phyloP scores from a whole-genome alignment of 371 early-diverging fungal species.

The Apophysomyces ossiformis region DNA sequence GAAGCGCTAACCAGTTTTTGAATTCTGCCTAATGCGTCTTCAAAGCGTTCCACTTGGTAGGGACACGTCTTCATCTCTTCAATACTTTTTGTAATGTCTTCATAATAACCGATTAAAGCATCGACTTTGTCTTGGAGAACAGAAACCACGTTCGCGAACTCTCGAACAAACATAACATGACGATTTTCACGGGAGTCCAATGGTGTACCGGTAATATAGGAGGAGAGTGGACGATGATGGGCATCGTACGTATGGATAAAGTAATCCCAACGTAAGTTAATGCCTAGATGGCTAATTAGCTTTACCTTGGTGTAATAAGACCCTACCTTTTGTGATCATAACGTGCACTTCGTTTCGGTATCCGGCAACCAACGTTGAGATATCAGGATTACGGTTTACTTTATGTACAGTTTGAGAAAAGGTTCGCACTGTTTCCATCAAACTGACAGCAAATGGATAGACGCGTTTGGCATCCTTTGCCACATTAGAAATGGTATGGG shows the following conservation, averaged over 20 bases:
- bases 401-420: slow-evolving; percentile 88
- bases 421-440: slow-evolving; percentile 94
- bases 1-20: slow-evolving; percentile 71
- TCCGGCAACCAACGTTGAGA: slow-evolving; percentile 84
- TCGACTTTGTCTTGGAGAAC: slow-evolving; percentile 97
- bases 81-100: slow-evolving; percentile 77
- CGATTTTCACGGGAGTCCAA: slow-evolving; percentile 79
- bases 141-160: slow-evolving; percentile 88
- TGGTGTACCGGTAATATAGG: slow-evolving; percentile 50
- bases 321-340: slow-evolving; percentile 83
- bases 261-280: slow-evolving; percentile 93
- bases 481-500: slow-evolving; percentile 89
- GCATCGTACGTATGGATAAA: slow-evolving; percentile 87
- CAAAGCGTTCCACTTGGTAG: slow-evolving; percentile 73
- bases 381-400: slow-evolving; percentile 77
- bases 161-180: slow-evolving; percentile 93
- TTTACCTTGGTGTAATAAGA: slow-evolving; percentile 23
- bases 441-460: slow-evolving; percentile 96
- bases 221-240: slow-evolving; percentile 52
- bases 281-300: slow-evolving; percentile 22
- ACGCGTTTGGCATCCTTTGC: slow-evolving; percentile 97
- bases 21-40: slow-evolving; percentile 74
- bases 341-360: slow-evolving; percentile 92
- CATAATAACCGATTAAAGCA: slow-evolving; percentile 78
- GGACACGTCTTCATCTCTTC: slow-evolving; percentile 86